Base-by-base conservation (phyloP, 2,329 filamentous ascomycete species). In the Monosporascus sp. region DNA sequence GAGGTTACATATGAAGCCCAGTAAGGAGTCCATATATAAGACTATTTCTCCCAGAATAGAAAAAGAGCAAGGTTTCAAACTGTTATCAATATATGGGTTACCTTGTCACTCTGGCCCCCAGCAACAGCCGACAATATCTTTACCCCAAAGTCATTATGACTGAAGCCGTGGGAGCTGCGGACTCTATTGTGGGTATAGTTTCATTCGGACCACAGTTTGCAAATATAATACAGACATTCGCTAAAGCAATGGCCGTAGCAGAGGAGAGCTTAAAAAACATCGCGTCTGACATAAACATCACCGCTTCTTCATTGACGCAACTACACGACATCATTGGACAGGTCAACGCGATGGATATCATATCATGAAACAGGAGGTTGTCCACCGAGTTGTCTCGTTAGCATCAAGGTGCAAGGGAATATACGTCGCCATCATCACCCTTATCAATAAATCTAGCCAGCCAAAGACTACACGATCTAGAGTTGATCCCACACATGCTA, bases 391-490 rank as follows among this genome's bases (percentile, higher is more conserved):
- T 11, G 9, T 20, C 4, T 49, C 47, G 46, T 24, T 58, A 14
- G 56, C 56, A 20, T 52, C 43, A 11, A 51, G 56, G 46, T 58
- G 56, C 43, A 53, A 51, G 24, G 43, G 53, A 31, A 51, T 54
- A 3, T 56, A 58, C 17, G 51, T 22, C 7, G 51, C 22, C 19
- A 50, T 52, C 24, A 47, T 56, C 36, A 8, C 40, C 22, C 48
- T 54, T 22, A 49, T 58, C 44, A 50, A 49, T 1, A 58, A 54
- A 19, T n/a, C 51, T 48, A n/a, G 49, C 45, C 34, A 52, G 51
- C 19, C 24, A 26, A 26, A 26, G 24, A 26, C 3, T 5, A 5
- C 24, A 26, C 24, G 24, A 7, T 26, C 24, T 5, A 26, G 24
- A 26, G 24, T 26, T 26, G 24, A 5, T 26, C 24, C 24, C 24